Evolutionary conservation across 306 rosid species (phyloP).

Genomic region (Delonix regia): DNA sequence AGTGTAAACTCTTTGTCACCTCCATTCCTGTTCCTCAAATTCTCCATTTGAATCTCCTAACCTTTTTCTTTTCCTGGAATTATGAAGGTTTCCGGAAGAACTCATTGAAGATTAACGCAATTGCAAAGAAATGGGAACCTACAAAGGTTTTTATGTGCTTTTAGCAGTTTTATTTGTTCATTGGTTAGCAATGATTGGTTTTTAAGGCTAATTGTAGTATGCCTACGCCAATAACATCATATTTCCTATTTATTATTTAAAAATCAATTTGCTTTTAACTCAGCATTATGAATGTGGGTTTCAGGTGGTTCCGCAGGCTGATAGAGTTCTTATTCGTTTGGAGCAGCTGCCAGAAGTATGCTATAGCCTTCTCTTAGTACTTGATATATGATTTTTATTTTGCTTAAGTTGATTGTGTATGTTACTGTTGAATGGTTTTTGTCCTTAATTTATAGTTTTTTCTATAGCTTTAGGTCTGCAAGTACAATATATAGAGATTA

Average conservation of each 20-base stretch:
- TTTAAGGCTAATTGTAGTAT: neutral
- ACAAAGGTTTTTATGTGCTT: conserved; percentile 45
- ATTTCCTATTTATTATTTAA: neutral
- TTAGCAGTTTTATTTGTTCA: neutral
- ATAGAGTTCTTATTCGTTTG: conserved; percentile 89
- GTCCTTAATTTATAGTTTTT: neutral
- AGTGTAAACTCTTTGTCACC: neutral
- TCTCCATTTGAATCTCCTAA: conserved; percentile 2
- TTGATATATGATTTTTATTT: neutral
- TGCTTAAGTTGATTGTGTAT: conserved; percentile 8
- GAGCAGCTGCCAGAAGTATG: conserved; percentile 70
- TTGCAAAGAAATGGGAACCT: conserved; percentile 75
- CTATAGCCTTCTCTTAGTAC: neutral
- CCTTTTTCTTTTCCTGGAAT: conserved; percentile 29
- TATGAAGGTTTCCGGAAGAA: conserved; percentile 57
- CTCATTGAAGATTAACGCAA: conserved; percentile 62
- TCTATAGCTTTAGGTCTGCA: neutral
- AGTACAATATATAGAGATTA: neutral
- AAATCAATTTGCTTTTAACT: neutral
- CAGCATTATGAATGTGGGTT: conserved; percentile 27
- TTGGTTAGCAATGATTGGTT: neutral
- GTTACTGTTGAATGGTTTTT: neutral
- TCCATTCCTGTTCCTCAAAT: conserved; percentile 1
- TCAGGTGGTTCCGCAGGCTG: conserved; percentile 95
- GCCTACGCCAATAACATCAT: neutral